Conservation (phyloP, 257 asterid species). For the Solanum sitiens region DNA sequence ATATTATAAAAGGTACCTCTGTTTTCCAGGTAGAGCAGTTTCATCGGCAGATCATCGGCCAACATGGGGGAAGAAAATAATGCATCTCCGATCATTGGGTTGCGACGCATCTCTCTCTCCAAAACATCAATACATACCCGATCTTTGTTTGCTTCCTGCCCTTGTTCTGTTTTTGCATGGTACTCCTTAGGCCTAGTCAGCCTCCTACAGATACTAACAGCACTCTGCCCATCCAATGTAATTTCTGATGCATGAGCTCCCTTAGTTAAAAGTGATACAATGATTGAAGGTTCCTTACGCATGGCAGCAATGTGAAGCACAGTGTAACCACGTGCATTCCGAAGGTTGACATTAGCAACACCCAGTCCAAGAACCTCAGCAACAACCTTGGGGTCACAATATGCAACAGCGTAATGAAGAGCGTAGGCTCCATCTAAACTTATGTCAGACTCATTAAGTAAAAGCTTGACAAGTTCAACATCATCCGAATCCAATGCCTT, state of each 20-base stretch:
- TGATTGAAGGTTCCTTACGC: constrained; percentile 60
- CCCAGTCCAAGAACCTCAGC: constrained; percentile 53
- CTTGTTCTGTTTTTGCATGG: constrained; percentile 43
- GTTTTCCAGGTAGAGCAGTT: constrained; percentile 51
- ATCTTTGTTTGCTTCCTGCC: constrained; percentile 52
- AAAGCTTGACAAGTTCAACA: constrained; percentile 53
- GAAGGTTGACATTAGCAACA: constrained; percentile 46
- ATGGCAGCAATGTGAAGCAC: constrained; percentile 62
- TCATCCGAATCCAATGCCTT: constrained; percentile 71
- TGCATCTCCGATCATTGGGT: constrained; percentile 26
- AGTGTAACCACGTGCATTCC: constrained; percentile 35
- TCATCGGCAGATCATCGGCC: constrained; percentile 52
- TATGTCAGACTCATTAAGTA: constrained; percentile 48
- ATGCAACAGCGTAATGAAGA: constrained; percentile 63
- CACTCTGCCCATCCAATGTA: constrained; percentile 37
- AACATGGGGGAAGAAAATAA: constrained; percentile 21
- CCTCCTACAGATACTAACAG: constrained; percentile 48
- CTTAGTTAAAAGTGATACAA: constrained; percentile 53
- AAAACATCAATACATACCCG: constrained; percentile 58
- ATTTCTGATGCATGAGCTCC: constrained; percentile 48
- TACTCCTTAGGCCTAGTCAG: constrained; percentile 59
- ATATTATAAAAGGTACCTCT: constrained; percentile 38
- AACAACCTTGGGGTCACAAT: constrained; percentile 64
- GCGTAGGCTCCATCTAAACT: constrained; percentile 60
- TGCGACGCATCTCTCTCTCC: constrained; percentile 65